Percentiles rank a stretch among this genome's conserved stretches.
Evolutionary conservation across 176 grass and related monocot genomes (phyloP).

Genomic region (Elaeis guineensis): DNA sequence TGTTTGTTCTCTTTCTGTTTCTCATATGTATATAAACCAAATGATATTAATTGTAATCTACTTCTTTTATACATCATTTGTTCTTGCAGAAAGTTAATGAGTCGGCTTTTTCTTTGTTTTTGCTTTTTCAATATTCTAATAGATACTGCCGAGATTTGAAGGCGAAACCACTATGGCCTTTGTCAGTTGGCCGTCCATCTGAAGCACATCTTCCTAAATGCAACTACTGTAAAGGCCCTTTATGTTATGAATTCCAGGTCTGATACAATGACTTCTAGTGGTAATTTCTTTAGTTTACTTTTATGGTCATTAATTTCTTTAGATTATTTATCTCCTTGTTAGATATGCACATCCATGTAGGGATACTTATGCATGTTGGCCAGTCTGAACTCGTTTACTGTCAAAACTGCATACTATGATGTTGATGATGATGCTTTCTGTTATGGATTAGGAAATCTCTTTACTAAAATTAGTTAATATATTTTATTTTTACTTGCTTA

Average conservation of each 20-base stretch:
- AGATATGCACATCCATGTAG: neutral
- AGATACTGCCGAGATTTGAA: conserved; percentile 74
- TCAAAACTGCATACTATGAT: no score
- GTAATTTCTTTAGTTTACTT: neutral
- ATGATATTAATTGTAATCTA: no score
- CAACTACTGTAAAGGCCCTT: conserved; percentile 61
- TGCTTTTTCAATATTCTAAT: conserved; percentile 3
- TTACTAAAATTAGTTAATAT: no score
- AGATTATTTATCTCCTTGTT: conserved; percentile 8
- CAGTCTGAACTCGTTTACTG: no score
- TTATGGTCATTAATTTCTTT: neutral
- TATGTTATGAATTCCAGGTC: conserved; percentile 96
- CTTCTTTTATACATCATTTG: no score
- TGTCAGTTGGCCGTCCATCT: conserved; percentile 52
- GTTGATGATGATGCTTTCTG: no score
- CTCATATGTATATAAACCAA: no score
- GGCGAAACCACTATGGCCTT: conserved; percentile 73
- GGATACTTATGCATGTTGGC: no score
- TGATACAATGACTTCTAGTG: conserved; percentile 9
- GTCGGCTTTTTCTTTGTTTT: neutral
- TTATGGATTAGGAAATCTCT: no score
- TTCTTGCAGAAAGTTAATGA: no score
- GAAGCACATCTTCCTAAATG: conserved; percentile 55
- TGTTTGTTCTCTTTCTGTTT: no score
- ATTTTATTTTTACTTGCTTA: no score